Base-by-base conservation (phyloP, 108 stramenopile genomes). In the Fragilaria radians region DNA sequence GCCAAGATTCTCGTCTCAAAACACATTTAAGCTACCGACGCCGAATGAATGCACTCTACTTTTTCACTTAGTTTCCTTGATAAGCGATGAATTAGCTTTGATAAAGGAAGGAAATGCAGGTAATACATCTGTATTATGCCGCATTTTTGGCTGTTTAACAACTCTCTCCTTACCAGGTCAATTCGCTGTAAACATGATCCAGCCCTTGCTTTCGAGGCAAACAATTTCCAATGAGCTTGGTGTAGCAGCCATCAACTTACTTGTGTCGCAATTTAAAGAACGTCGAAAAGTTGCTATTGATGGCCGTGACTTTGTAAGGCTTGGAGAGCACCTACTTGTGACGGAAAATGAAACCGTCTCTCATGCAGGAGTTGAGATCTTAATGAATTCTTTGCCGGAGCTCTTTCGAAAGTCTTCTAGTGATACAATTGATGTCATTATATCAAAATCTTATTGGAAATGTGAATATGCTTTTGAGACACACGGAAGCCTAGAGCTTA, bases 271-370 rank as follows among this genome's bases (percentile, higher is more conserved):
- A 59, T 65, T 88, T 27, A 76, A 68, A 55, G 78, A 75, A 28
- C 74, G 83, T 14, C 77, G 82, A 1, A 63, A 78, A 18, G 77
- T 75, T 26, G 76, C 76, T 3, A 80, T 83, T 58, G 86, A 85
- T 59, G 86, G 83, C 21, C 65, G 79, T 32, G 87, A 85, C 4
- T 88, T 79, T 57, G 36, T 79, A 30, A 77, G 78, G 23, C 53
- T 79, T 22, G 74, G 74, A 11, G 48, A 67, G 23, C 71, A 77
- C 18, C 7, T 50, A 19, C 36, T 72, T 14, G 32, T 56, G 5
- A 69, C 73, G 2, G 48, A 52, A 32, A 55, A 57, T 24, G 14
- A 7, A 7, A 42, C 36, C 14, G 18, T 71, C 23, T 32, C 82
- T 7, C 76, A 77, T 2, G 32, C 59, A 4, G 64, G 54, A 55